Conservation (phyloP, 805 yeast species). For the Maudiozyma pseudohumilis region DNA sequence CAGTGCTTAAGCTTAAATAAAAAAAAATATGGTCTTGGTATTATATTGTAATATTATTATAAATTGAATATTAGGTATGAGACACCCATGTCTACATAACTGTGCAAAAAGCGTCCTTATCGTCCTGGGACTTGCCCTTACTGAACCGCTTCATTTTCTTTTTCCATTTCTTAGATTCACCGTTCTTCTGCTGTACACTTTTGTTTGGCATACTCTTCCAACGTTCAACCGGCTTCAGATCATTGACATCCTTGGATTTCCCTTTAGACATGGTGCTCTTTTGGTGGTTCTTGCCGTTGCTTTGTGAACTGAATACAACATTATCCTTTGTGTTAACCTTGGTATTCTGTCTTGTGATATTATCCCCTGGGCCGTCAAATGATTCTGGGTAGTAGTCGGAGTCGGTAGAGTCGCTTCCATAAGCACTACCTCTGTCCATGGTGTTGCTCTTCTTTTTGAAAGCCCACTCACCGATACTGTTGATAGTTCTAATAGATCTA, state of each 20-base stretch:
- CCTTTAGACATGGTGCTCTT: conserved; percentile 2
- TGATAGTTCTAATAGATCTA: conserved; percentile 23
- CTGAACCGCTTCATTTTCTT: conserved; percentile 17
- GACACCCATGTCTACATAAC: conserved; percentile 10
- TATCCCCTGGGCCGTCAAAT: neutral
- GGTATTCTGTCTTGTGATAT: conserved; percentile 1
- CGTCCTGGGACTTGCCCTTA: conserved; percentile 6
- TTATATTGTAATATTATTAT: too few relatives aligned
- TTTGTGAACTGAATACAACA: neutral
- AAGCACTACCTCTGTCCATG: conserved; percentile 4
- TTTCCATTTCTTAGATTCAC: conserved; percentile 17
- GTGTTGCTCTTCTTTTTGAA: conserved; percentile 10
- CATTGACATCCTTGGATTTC: conserved; percentile 2
- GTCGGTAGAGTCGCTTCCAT: conserved; percentile 13
- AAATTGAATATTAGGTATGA: too few relatives aligned
- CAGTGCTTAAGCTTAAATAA: too few relatives aligned
- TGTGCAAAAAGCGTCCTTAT: conserved; percentile 10
- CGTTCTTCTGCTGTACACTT: conserved; percentile 6
- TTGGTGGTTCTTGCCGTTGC: neutral
- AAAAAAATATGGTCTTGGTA: too few relatives aligned
- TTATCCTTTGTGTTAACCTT: neutral
- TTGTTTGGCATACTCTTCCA: conserved; percentile 24
- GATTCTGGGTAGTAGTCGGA: conserved; percentile 11
- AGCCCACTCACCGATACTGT: conserved; percentile 27
- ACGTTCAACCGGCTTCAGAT: conserved; percentile 20